Conservation (phyloP, 768 basidiomycete genomes). For the Suillus tomentosus region DNA sequence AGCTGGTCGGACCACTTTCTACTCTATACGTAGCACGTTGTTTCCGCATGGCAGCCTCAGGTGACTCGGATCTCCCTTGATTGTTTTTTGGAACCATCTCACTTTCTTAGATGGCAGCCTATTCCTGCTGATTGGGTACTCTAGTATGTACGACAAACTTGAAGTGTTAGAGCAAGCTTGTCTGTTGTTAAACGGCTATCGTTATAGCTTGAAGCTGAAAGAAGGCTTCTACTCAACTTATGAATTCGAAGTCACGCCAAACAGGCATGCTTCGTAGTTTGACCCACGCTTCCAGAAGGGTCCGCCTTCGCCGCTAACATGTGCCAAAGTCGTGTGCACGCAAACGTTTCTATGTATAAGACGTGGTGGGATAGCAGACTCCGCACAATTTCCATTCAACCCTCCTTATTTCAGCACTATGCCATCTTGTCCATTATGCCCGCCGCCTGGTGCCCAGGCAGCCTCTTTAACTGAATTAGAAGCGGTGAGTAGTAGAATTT, state of each 20-base stretch:
- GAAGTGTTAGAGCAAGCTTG: no score
- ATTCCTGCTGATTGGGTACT: background rate
- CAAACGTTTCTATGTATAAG: constrained; percentile 1
- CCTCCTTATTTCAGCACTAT: background rate
- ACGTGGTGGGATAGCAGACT: background rate
- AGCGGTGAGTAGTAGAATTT: background rate
- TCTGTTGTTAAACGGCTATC: background rate
- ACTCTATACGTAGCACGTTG: constrained; percentile 3
- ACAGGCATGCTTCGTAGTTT: background rate
- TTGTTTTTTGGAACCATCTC: background rate
- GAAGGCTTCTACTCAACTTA: background rate
- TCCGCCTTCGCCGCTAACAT: constrained; percentile 8
- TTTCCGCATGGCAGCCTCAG: constrained; percentile 3
- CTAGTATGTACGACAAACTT: background rate
- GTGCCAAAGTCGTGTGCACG: constrained; percentile 7
- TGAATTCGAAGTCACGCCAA: background rate
- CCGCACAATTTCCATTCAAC: background rate
- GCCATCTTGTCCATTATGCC: constrained; percentile 9
- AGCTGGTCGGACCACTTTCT: background rate
- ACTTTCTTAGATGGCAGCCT: background rate
- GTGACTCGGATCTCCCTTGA: background rate
- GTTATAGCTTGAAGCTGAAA: background rate
- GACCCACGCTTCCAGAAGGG: constrained; percentile 1
- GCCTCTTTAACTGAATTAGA: background rate
- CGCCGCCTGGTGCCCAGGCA: background rate